Base-by-base conservation (phyloP, 768 basidiomycete species). In the Paxillus involutus region DNA sequence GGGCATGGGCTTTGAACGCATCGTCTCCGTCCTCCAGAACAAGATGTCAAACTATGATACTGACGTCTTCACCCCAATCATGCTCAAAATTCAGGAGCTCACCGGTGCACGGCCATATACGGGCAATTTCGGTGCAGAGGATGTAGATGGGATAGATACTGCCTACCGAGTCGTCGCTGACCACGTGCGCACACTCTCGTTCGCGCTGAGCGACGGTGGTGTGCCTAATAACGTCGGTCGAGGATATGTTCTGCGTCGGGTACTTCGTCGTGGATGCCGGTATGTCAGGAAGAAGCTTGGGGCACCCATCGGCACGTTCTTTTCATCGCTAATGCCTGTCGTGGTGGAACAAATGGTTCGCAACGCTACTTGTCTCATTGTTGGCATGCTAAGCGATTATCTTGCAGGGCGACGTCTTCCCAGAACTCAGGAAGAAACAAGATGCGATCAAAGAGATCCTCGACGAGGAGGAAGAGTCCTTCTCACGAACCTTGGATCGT, bases 1-100 rank as follows among this genome's bases (percentile, higher is more conserved):
- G 6, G 97, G 97, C 47, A 94, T 99, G 95, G 97, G 97, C 41
- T 99, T 97, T 71, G 97, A 99, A 71, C 91, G 97, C 49, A 79
- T 99, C 29, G 97, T 99, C 26, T 97, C 95, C 14, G 86, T 89
- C 39, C 77, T 98, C 8, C 97, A 99, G 69, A 85, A 93, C 73
- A 89, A 84, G 65, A 77, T 82, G 21, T 98, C 96, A 44, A 99
- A 98, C 74, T 99, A 99, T 73, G 97, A 99, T 70, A 98, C 97
- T 47, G 97, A 99, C 64, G 80, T 97, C 54, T 99, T 99, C 73
- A 69, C 77, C 1, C 95, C 95, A 4, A 87, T 98, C 52, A 98
- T 99, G 66, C 75, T 71, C 36, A 89, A 81, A 71, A 89, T 99
- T 48, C 89, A 89, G 65, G 85, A 93, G 69, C 73, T 99, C 47